Percentiles rank a stretch among this genome's conserved stretches.
phyloP scores from a whole-genome alignment of 2,329 filamentous ascomycete genomes.

The Bipolaris oryzae region DNA sequence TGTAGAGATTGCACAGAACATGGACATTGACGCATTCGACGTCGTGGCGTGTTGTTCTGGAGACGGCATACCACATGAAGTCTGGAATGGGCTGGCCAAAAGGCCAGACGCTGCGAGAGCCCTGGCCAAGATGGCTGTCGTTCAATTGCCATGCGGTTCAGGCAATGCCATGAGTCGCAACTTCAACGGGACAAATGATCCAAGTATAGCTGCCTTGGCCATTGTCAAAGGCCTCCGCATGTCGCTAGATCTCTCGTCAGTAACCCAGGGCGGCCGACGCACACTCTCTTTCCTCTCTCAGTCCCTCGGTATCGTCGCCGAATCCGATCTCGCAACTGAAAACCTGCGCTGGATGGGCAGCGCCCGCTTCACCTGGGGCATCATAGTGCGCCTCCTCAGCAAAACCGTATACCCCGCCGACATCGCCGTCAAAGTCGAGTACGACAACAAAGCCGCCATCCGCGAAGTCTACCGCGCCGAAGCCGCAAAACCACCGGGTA shows the following conservation, averaged over 20 bases:
- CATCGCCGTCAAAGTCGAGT: constrained; percentile 81
- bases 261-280: constrained; percentile 79
- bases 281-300: constrained; percentile 90
- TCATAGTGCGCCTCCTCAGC: constrained; percentile 75
- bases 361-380: constrained; percentile 82
- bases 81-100: constrained; percentile 89
- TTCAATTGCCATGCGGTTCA: constrained; percentile 88
- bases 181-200: constrained; percentile 77
- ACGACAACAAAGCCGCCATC: constrained; percentile 75
- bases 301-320: constrained; percentile 85
- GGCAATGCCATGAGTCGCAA: constrained; percentile 95
- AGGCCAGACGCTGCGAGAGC: constrained; percentile 76
- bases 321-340: constrained; percentile 88
- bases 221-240: constrained; percentile 88
- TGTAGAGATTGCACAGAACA: constrained; percentile 71
- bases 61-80: constrained; percentile 88
- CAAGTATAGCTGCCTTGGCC: constrained; percentile 77
- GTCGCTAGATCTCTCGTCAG: constrained; percentile 81
- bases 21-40: constrained; percentile 83
- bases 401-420: constrained; percentile 88
- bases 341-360: constrained; percentile 91
- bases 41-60: constrained; percentile 88
- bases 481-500: constrained; percentile 29
- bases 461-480: constrained; percentile 69
- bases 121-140: constrained; percentile 77